Conservation (phyloP, 2,329 filamentous ascomycete genomes). For the Davidsoniella australis region DNA sequence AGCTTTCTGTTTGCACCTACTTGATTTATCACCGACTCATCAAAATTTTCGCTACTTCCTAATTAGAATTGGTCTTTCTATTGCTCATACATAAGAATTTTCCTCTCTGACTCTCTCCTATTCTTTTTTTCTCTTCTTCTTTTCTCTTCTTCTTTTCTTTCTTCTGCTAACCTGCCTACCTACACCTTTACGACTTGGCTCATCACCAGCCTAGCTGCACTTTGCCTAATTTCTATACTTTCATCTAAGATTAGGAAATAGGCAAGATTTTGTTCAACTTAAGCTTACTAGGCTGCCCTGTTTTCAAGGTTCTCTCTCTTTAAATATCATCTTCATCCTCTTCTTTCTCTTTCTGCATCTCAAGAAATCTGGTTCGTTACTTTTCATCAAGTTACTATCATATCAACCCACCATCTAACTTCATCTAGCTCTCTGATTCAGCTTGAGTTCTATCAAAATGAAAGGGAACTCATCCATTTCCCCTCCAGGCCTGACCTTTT, state of each 20-base stretch:
- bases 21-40: neutral
- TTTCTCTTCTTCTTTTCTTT: slow-evolving; percentile 5
- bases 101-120: neutral
- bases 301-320: neutral
- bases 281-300: neutral
- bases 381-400: neutral
- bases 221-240: neutral
- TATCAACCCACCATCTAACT: neutral
- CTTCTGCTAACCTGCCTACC: neutral
- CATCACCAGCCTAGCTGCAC: neutral
- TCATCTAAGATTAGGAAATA: neutral
- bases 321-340: neutral
- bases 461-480: neutral
- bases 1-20: slow-evolving; percentile 1
- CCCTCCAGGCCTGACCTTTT: slow-evolving; percentile 7
- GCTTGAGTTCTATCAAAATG: neutral
- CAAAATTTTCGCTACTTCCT: neutral
- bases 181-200: no score
- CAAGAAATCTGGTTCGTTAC: neutral
- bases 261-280: no score
- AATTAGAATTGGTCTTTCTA: no score
- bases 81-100: neutral
- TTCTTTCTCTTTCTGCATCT: neutral
- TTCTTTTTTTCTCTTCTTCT: slow-evolving; percentile 1
- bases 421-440: neutral